phyloP scores from a whole-genome alignment of 805 yeast species.

The Hanseniaspora clermontiae region DNA sequence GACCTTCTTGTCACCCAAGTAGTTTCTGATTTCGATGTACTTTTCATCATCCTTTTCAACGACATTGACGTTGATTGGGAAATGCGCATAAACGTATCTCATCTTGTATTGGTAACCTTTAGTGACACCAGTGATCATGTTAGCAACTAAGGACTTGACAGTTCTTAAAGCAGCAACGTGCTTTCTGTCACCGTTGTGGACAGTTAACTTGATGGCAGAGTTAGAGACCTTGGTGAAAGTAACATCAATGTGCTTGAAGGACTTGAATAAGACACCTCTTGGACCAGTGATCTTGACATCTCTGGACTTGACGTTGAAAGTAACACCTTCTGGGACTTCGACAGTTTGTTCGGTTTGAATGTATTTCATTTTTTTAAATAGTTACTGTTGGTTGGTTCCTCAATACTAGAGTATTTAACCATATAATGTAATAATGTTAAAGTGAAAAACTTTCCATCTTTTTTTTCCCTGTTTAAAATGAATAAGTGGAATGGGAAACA shows the following conservation, averaged over 20 bases:
- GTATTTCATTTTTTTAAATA: constrained; percentile 48
- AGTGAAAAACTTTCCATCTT: background rate
- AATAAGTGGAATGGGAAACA: background rate
- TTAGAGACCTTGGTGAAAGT: constrained; percentile 70
- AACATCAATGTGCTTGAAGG: constrained; percentile 88
- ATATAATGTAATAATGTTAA: background rate
- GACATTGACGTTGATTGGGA: constrained; percentile 97
- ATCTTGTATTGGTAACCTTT: constrained; percentile 98
- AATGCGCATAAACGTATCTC: constrained; percentile 99
- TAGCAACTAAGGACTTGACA: constrained; percentile 85
- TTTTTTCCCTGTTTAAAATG: background rate
- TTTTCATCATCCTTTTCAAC: constrained; percentile 62
- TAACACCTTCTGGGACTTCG: constrained; percentile 85
- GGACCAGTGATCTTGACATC: constrained; percentile 85
- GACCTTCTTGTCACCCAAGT: constrained; percentile 97
- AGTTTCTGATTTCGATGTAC: constrained; percentile 94
- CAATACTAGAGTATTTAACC: too few relatives aligned
- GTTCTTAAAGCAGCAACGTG: constrained; percentile 94
- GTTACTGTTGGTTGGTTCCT: constrained; percentile 32
- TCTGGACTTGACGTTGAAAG: constrained; percentile 86
- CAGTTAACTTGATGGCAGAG: constrained; percentile 71
- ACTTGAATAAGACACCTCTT: constrained; percentile 86
- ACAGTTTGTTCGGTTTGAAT: constrained; percentile 75
- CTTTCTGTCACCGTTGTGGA: constrained; percentile 98
- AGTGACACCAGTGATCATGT: constrained; percentile 97